These are phyloP conservation scores for Vigna angularis DNA, from an alignment of 306 rosid species.

Conservation along the genomic window DNA sequence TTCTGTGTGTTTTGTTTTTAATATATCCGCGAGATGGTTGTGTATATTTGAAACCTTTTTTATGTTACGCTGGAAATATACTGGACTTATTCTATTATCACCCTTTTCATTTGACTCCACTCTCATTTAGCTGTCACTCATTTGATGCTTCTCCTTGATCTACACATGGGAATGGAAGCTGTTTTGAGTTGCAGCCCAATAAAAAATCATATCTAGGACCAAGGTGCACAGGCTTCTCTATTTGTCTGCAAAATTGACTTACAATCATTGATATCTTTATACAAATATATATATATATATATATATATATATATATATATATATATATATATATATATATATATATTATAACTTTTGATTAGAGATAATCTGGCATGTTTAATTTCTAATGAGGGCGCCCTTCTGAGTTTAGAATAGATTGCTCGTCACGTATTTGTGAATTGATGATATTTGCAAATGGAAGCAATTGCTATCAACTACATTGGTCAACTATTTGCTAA, in stretches of 20 bases:
- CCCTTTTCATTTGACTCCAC: background rate
- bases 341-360: too few species aligned
- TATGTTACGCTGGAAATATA: slow-evolving; percentile 13
- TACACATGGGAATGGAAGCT: background rate
- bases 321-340: too few species aligned
- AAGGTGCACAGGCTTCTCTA: background rate
- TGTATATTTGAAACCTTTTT: slow-evolving; percentile 31
- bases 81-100: background rate
- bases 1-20: slow-evolving; percentile 36
- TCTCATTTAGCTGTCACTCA: background rate
- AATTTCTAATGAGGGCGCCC: too few species aligned
- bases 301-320: too few species aligned
- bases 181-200: background rate
- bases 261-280: background rate
- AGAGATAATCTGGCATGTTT: too few species aligned
- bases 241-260: background rate
- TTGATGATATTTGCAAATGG: background rate
- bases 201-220: background rate
- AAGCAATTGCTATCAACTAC: background rate
- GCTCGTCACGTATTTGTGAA: background rate
- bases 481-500: background rate
- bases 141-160: background rate
- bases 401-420: background rate
- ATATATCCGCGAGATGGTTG: slow-evolving; percentile 36
- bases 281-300: too few species aligned